Base-by-base conservation (phyloP, 306 rosid species). In the Rubus parviflorus region DNA sequence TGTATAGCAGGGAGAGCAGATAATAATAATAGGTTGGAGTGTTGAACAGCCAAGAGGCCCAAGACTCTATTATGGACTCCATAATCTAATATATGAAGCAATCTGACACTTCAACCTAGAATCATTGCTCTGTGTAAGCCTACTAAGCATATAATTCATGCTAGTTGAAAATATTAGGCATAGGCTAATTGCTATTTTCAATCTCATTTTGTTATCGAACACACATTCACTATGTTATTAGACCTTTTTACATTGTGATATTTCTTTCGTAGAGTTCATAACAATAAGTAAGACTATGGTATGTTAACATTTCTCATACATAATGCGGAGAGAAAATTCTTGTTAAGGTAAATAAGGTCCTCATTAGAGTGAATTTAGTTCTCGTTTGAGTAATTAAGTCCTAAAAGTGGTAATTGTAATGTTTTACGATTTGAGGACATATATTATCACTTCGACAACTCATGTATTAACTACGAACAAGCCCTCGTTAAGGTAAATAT, bases 21-120 rank as follows among this genome's bases (percentile, higher is more conserved):
- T 45, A 17, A 68, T 3, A n/a, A 72, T n/a, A 72, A 45, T 60
- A 73, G 9, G 35, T n/a, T 71, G 38, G 38, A 22, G 41, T 12
- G 3, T 30, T 12, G 17, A 13, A 25, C 68, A 74, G 45, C 17
- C 58, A 17, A 16, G 62, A 35, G 11, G 17, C 70, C 17, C 58
- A 17, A 16, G 62, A 35, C n/a, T 53, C 70, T 17, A 15, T 68
- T 35, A 46, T 22, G 56, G 23, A 22, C 11, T 68, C 12, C 17
- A 35, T 65, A 38, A 17, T 74, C 69, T 74, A 30, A 74, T 38
- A 54, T 73, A 42, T 37, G 49, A 72, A 53, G 37, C 64, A 51
- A 53, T 73, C 76, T 56, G 67, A 73, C 52, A 73, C 6, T 43
- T 58, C 43, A 74, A 60, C 58, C 78, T 60, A 48, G 75, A 49